Evolutionary conservation across 768 basidiomycete genomes (phyloP).

Genomic region (Kwoniella newhampshirensis): DNA sequence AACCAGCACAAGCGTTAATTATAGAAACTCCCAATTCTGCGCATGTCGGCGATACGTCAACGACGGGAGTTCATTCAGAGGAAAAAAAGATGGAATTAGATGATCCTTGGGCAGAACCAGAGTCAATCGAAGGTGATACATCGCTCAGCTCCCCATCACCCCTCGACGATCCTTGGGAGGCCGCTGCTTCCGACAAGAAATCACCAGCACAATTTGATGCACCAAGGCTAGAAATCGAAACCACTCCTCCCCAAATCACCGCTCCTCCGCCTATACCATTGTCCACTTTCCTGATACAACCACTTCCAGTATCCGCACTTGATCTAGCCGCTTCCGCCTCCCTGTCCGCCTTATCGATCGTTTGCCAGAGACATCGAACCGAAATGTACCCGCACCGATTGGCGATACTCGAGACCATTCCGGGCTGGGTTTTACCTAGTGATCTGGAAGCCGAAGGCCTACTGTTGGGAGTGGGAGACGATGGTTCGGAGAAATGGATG

Average conservation of each 20-base stretch:
- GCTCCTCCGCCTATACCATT: conserved; percentile 54
- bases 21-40: too few species aligned
- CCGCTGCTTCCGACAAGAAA: not conserved
- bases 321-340: conserved; percentile 66
- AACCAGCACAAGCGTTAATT: not conserved
- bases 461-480: conserved; percentile 17
- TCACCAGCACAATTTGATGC: conserved; percentile 1
- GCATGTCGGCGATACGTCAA: not conserved
- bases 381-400: conserved; percentile 70
- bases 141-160: not conserved
- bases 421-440: conserved; percentile 68
- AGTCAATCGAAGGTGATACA: not conserved
- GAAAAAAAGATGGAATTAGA: conserved; percentile 28
- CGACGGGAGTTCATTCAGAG: not conserved
- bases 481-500: conserved; percentile 17
- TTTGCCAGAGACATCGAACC: conserved; percentile 63
- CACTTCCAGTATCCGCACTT: conserved; percentile 64
- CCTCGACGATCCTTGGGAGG: conserved; percentile 32
- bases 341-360: conserved; percentile 62
- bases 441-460: conserved; percentile 33
- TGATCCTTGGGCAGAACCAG: conserved; percentile 38
- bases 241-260: too few species aligned
- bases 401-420: conserved; percentile 68
- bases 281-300: conserved; percentile 63
- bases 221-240: conserved; percentile 4